phyloP scores from a whole-genome alignment of 495 filamentous ascomycete species.

The Cryomyces minteri region DNA sequence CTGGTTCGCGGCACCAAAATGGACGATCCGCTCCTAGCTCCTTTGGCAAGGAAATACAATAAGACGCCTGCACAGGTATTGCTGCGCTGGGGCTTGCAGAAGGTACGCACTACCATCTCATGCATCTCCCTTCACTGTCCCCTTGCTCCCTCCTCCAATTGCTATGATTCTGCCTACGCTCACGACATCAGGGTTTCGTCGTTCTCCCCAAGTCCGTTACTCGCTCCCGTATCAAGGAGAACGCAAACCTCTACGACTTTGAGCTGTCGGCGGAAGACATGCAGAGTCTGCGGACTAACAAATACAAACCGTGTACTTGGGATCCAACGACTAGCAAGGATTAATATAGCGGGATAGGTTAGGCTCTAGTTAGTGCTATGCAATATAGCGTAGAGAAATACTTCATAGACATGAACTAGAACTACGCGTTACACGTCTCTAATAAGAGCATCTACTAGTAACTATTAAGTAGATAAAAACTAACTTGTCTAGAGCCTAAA shows the following conservation, averaged over 20 bases:
- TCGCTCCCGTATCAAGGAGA: conserved; percentile 48
- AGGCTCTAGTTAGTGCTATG: too few relatives aligned
- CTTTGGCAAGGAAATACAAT: conserved; percentile 45
- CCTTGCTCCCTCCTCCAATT: not conserved
- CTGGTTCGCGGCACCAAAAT: conserved; percentile 48
- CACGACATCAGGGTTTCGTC: conserved; percentile 32
- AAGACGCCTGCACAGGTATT: conserved; percentile 67
- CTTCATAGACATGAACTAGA: too few relatives aligned
- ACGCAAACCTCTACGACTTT: conserved; percentile 67
- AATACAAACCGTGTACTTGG: conserved; percentile 54
- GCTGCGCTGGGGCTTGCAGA: conserved; percentile 76
- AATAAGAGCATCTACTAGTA: too few relatives aligned
- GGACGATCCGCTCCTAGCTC: conserved; percentile 41
- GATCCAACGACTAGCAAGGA: conserved; percentile 38
- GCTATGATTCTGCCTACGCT: not conserved
- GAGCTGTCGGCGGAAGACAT: conserved; percentile 47
- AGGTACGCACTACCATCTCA: conserved; percentile 19
- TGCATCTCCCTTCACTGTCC: not conserved
- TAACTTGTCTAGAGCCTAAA: too few relatives aligned
- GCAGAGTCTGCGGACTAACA: conserved; percentile 28
- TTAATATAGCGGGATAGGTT: conserved; percentile 3
- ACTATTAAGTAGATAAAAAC: too few relatives aligned
- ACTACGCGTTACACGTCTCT: too few relatives aligned
- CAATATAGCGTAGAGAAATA: too few relatives aligned
- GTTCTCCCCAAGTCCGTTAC: conserved; percentile 65